These are phyloP conservation scores for Chaetomium strumarium DNA, from an alignment of 2,329 filamentous ascomycete species.

Conservation along the genomic window DNA sequence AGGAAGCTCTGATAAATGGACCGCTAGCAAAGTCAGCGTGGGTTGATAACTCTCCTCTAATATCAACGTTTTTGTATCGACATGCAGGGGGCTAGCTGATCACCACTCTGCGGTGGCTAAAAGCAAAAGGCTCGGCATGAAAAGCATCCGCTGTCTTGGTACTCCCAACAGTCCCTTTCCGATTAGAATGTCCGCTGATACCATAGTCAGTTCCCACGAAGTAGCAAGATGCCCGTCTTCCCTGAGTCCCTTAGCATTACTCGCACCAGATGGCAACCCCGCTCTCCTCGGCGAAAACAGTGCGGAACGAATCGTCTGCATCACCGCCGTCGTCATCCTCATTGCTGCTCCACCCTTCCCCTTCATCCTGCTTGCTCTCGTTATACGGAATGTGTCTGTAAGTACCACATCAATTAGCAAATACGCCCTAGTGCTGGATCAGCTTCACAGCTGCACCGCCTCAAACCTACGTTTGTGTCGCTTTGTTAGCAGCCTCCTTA, in stretches of 20 bases:
- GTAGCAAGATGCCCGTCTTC: neutral
- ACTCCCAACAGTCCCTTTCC: too few species aligned
- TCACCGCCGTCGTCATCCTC: constrained; percentile 30
- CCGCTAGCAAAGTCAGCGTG: neutral
- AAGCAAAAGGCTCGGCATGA: too few species aligned
- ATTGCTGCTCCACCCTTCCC: constrained; percentile 29
- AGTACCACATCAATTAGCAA: neutral
- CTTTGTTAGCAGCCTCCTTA: constrained; percentile 6
- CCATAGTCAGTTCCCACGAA: too few species aligned
- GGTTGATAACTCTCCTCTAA: constrained; percentile 13
- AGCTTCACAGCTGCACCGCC: neutral
- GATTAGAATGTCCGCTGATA: too few species aligned
- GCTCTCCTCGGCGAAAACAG: neutral
- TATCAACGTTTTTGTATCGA: constrained; percentile 1
- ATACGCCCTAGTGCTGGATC: neutral
- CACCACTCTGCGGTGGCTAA: too few species aligned
- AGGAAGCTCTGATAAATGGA: neutral
- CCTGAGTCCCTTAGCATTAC: neutral
- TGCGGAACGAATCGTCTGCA: neutral
- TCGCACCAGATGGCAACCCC: neutral
- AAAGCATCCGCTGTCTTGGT: too few species aligned
- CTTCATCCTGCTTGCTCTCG: constrained; percentile 16
- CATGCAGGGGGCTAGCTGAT: neutral
- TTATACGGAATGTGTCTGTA: constrained; percentile 13
- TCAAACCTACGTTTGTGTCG: neutral